phyloP scores from a whole-genome alignment of 192 early-diverging fungal species.

The Spizellomyces punctatus region DNA sequence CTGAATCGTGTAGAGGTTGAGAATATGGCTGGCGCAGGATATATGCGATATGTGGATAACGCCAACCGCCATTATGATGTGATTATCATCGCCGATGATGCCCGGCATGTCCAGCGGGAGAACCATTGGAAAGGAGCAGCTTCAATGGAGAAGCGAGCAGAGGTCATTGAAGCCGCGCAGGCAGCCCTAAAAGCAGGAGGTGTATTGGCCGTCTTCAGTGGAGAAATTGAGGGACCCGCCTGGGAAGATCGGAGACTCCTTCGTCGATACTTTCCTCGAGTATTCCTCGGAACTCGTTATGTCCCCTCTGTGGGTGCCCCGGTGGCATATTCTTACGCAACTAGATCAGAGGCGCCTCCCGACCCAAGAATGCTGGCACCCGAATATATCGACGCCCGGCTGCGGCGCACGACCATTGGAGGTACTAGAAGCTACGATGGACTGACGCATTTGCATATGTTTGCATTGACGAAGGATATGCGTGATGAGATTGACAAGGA shows the following conservation, averaged over 20 bases:
- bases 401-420: not conserved
- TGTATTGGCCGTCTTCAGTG: constrained; percentile 1
- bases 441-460: constrained; percentile 18
- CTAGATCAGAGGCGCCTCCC: constrained; percentile 19
- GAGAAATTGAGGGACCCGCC: not conserved
- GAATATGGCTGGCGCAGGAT: not conserved
- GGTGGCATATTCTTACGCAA: constrained; percentile 5
- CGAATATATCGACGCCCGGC: not conserved
- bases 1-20: constrained; percentile 2
- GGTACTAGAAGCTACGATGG: constrained; percentile 14
- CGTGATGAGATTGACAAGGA: not conserved
- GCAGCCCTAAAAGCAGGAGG: constrained; percentile 20
- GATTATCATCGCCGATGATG: constrained; percentile 15
- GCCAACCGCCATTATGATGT: constrained; percentile 3
- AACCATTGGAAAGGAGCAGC: not conserved
- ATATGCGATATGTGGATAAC: not conserved
- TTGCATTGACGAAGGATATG: constrained; percentile 15
- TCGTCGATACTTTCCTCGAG: constrained; percentile 19
- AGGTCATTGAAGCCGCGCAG: constrained; percentile 10
- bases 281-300: constrained; percentile 6
- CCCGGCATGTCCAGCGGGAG: not conserved
- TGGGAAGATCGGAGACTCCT: constrained; percentile 5
- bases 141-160: not conserved
- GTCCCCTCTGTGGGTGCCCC: not conserved
- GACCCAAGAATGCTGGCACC: constrained; percentile 2